Base-by-base conservation (phyloP, 2,329 filamentous ascomycete genomes). In the Epichloe baconii region DNA sequence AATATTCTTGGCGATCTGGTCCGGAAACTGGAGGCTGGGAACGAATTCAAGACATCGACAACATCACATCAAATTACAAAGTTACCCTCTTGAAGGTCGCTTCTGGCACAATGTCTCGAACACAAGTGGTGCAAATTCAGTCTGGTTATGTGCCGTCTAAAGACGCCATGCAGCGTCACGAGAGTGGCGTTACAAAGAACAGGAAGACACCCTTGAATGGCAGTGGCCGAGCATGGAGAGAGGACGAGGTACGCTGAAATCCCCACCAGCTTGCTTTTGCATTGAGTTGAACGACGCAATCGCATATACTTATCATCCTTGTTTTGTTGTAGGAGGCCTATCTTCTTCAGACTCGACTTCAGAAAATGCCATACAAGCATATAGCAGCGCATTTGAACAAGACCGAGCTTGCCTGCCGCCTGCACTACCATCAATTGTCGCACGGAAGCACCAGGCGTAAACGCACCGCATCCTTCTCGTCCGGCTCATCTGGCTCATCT, bases 291-390 rank as follows among this genome's bases (percentile, higher is more conserved):
- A 14, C 1, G 8, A n/a, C 3, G 12, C 3, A 26, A 19, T 5
- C 11, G n/a, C 11, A 44, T n/a, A 3, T 41, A 38, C 37, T 48
- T 12, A 49, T 17, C 34, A n/a, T 46, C 14, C 6, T 43, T n/a
- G 8, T n/a, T 49, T 26, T 8, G 8, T 31, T 35, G 17, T 56
- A 91, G 86, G 88, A 93, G 70, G 78, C 82, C 52, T 93, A 91
- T 66, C 82, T 93, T 50, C 77, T 93, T 54, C 85, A 89, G 68
- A 90, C 85, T 54, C 85, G 87, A 53, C 79, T 87, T 61, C 85
- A 90, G 62, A 91, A 91, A 71, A 88, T 91, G 82, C 87, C 87
- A 0, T 93, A 93, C 70, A 93, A 91, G 75, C 86, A 91, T 65
- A 93, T 93, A 64, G 87, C 87, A 53, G 80, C 83, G 53, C 84